Evolutionary conservation across 1,139 yeast species (phyloP).

Genomic region (Taphrina populina): DNA sequence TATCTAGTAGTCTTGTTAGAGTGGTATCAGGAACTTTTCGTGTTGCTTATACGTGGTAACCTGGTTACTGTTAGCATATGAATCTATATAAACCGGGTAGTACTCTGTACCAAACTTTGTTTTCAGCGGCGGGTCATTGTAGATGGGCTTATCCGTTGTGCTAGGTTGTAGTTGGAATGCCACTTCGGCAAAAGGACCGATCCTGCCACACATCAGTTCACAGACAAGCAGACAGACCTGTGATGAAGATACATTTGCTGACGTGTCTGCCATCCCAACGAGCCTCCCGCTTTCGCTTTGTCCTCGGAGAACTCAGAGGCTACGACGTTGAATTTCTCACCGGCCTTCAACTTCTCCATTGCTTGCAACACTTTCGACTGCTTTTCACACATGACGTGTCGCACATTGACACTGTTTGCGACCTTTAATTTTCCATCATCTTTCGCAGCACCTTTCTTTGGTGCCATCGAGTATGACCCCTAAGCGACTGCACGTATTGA

Average conservation of each 20-base stretch:
- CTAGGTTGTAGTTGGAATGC: conserved; percentile 39
- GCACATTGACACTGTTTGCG: conserved; percentile 29
- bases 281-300: conserved; percentile 39
- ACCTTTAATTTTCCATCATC: conserved; percentile 16
- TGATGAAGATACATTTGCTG: conserved; percentile 32
- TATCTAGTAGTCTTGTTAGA: neutral
- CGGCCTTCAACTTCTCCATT: conserved; percentile 37
- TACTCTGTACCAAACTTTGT: conserved; percentile 38
- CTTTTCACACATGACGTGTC: conserved; percentile 40
- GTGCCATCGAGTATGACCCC: too few relatives aligned
- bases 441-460: conserved; percentile 5
- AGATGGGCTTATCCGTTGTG: conserved; percentile 39
- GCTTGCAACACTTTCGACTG: conserved; percentile 39
- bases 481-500: too few relatives aligned
- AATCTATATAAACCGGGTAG: neutral
- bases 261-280: conserved; percentile 39
- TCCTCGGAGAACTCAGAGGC: conserved; percentile 39
- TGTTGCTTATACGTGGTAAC: conserved; percentile 6
- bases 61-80: neutral
- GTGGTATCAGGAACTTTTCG: neutral
- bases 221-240: neutral
- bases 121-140: conserved; percentile 38
- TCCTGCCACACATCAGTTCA: conserved; percentile 6
- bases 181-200: conserved; percentile 39
- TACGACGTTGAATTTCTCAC: conserved; percentile 39